Evolutionary conservation across 1,284 basidiomycete species (phyloP), one percentile per base, ranked within the genome.

Genomic region (Polyporus tsugae): DNA sequence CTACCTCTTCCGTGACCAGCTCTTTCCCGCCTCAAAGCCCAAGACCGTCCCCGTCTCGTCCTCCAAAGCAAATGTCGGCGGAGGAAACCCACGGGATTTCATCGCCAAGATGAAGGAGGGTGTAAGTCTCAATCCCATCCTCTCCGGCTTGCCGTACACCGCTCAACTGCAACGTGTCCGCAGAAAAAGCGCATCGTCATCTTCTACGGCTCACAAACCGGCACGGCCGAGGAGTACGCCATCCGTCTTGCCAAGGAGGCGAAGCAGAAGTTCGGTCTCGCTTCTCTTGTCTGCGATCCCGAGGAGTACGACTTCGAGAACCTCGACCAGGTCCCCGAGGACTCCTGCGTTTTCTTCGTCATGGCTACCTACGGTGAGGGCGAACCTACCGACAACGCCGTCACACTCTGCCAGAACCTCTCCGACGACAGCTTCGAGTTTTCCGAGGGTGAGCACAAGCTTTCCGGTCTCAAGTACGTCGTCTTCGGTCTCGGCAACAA

Each of bases 331-430:
- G 79, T 99, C 42, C 95, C 97, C 3, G 90, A 93, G 70, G 92
- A 97, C 79, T 92, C 88, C 74, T 92, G 91, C 52, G 95, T 91
- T 68, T 89, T 98, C 80, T 99, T 99, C 78, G 95, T 98, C 76
- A 89, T 99, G 89, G 97, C 97, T 33, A 99, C 97, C 15, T 99
- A 99, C 78, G 97, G 97, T 71, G 97, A 99, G 84, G 97, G 97
- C 68, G 97, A 99, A 80, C 98, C 97, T 29, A 99, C 97, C 22
- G 97, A 99, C 81, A 99, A 99, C 78, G 95, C 97, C n/a, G 95
- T 98, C 42, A 89, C 91, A 71, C 89, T 99, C 75, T 93, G 96
- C 90, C 95, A 98, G 79, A 96, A 96, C 81, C 79, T 99, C 70
- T 87, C 91, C 73, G 96, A 97, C 76, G 88, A 93, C 10, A 89